Evolutionary conservation across 192 early-diverging fungal genomes (phyloP).

Genomic region (Nowakowskiella sp.): DNA sequence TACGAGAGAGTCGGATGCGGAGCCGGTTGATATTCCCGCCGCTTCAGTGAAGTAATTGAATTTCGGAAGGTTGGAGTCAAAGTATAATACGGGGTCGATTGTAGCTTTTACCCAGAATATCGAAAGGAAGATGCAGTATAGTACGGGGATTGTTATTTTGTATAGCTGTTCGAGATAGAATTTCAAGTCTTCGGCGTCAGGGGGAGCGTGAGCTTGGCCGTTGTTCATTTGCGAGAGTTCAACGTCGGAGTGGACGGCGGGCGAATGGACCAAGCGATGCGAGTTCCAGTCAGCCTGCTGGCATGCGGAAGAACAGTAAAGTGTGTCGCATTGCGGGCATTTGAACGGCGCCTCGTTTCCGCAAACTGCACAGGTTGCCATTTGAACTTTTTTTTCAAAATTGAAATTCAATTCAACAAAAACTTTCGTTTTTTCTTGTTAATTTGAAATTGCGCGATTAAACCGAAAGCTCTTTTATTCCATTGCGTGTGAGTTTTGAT

Average conservation of each 20-base stretch:
- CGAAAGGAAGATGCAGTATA: slow-evolving; percentile 64
- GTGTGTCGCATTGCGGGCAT: slow-evolving; percentile 23
- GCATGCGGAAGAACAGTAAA: slow-evolving; percentile 55
- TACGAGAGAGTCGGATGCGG: slow-evolving; percentile 22
- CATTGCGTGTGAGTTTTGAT: no score
- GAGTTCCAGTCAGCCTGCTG: slow-evolving; percentile 48
- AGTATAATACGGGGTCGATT: slow-evolving; percentile 36
- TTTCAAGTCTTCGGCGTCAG: slow-evolving; percentile 48
- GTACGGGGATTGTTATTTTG: slow-evolving; percentile 71
- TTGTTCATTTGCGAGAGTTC: not conserved
- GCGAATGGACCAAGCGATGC: slow-evolving; percentile 42
- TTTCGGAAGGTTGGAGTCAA: slow-evolving; percentile 27
- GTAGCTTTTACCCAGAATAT: slow-evolving; percentile 82
- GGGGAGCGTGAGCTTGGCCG: not conserved
- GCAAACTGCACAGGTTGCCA: slow-evolving; percentile 18
- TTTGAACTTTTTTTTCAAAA: no score
- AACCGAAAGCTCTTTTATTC: no score
- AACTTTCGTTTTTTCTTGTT: no score
- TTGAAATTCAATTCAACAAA: no score
- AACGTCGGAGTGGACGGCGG: slow-evolving; percentile 8
- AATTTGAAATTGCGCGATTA: no score
- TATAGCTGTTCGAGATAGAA: slow-evolving; percentile 78
- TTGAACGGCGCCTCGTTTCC: slow-evolving; percentile 22
- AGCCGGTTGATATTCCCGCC: slow-evolving; percentile 12
- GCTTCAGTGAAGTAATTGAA: slow-evolving; percentile 10